Percentiles rank a stretch among this genome's conserved stretches.
Evolutionary conservation across 2,329 filamentous ascomycete species (phyloP).

Genomic region (Aspergillus quadricinctus): DNA sequence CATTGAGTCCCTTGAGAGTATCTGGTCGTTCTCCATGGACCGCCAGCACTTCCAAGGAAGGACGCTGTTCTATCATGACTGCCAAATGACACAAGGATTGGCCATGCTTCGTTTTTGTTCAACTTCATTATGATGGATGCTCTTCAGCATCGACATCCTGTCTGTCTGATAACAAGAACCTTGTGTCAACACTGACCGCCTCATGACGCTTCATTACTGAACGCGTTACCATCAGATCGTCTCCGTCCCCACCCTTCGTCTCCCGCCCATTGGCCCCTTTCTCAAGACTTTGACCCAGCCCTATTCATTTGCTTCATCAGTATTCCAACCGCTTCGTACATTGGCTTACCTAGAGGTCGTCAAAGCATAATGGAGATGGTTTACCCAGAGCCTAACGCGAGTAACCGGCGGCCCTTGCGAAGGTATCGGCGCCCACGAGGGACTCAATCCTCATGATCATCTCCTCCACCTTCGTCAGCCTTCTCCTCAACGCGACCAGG

Average conservation of each 20-base stretch:
- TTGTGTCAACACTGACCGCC: background rate
- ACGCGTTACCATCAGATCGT: background rate
- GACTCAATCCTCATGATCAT: constrained; percentile 20
- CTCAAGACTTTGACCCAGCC: background rate
- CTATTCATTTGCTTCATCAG: background rate
- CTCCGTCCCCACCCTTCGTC: background rate
- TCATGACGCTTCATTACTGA: background rate
- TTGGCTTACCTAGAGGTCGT: background rate
- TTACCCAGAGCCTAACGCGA: background rate
- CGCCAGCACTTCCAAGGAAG: background rate
- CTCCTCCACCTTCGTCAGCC: constrained; percentile 18
- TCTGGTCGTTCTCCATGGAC: background rate
- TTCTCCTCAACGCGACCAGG: constrained; percentile 20
- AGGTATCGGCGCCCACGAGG: constrained; percentile 4
- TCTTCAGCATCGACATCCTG: background rate
- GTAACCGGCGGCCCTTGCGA: background rate
- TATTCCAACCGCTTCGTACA: background rate
- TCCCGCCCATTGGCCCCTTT: background rate
- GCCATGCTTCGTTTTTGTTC: background rate
- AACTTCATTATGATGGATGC: background rate
- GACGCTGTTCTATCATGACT: background rate
- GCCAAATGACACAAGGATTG: background rate
- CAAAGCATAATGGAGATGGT: background rate
- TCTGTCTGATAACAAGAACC: background rate
- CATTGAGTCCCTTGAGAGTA: background rate